Base-by-base conservation (phyloP, 192 early-diverging fungal species). In the Linnemannia exigua region DNA sequence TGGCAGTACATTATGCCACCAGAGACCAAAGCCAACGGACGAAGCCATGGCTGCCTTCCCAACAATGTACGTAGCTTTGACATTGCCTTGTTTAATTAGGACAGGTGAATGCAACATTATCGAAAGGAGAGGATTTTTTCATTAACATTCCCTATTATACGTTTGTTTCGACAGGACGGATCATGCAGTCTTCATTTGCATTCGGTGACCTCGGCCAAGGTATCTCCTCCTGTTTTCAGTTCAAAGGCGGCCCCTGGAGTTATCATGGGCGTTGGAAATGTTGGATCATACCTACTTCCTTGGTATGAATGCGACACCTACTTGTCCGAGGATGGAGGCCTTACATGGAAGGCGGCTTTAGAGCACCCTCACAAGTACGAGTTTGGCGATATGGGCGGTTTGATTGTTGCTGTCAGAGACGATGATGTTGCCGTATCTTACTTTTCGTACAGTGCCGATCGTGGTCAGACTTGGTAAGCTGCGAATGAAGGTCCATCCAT, bases 211-310 rank as follows among this genome's bases (percentile, higher is more conserved):
- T 89, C 90, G 3, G 82, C 89, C 8, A 90, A 90, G 41, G 92
- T 95, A 66, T 78, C 91, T 31, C 96, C 96, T 9, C 90, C 90
- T 17, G 90, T 97, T 12, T 97, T 95, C 81, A 95, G 95, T 28
- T 91, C 94, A 1, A 77, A 87, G 22, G 88, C 93, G 9, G 93
- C 97, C 50, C 92, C 96, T 11, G 98, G 98, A 67, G 89, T 97
- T 16, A 82, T 99, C n/a, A 82, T 98, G 89, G 98, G 96, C 47
- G 96, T 99, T 28, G 98, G 98, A 28, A 95, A 89, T 74, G 97
- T 97, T 16, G 97, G 97, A 31, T 41, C 88, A 0, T 88, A 93
- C 70, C 89, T 98, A 16, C 66, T 91, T 33, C 89, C 91, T 4
- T 97, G 95, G 87, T 90, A 91, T 37, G 89, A 95, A 35, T 94